Conservation (phyloP, 805 yeast species). For the Yarrowia sp. region DNA sequence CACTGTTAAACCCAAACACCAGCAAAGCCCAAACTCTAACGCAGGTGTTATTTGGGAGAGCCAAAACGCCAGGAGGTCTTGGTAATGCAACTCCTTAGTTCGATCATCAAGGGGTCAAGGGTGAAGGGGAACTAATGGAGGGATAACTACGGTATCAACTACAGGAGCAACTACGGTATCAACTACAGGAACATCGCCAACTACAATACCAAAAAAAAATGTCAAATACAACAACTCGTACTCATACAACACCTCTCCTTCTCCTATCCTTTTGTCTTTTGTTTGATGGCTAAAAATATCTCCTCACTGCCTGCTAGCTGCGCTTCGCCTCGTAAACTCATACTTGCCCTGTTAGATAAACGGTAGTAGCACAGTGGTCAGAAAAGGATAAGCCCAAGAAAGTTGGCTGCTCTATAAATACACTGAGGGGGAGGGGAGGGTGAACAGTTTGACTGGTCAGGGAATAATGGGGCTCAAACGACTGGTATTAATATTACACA, state of each 20-base stretch:
- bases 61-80: not conserved
- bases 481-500: too few relatives aligned
- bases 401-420: not conserved
- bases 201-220: too few relatives aligned
- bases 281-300: not conserved
- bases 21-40: not conserved
- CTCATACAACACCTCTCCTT: too few relatives aligned
- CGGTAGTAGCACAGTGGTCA: not conserved
- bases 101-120: not conserved
- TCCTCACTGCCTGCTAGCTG: not conserved
- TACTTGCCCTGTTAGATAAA: conserved; percentile 1
- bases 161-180: too few relatives aligned
- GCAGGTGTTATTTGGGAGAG: not conserved
- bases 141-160: too few relatives aligned
- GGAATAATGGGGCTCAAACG: too few relatives aligned
- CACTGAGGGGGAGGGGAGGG: too few relatives aligned
- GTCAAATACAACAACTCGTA: too few relatives aligned
- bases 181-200: too few relatives aligned
- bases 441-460: too few relatives aligned
- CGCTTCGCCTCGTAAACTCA: conserved; percentile 11
- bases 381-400: not conserved
- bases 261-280: too few relatives aligned
- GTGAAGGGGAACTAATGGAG: too few relatives aligned
- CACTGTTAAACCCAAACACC: not conserved
- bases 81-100: not conserved